Percentiles rank a stretch among this genome's conserved stretches.
phyloP scores from a whole-genome alignment of 805 yeast genomes.

The Blastobotrys peoriensis region DNA sequence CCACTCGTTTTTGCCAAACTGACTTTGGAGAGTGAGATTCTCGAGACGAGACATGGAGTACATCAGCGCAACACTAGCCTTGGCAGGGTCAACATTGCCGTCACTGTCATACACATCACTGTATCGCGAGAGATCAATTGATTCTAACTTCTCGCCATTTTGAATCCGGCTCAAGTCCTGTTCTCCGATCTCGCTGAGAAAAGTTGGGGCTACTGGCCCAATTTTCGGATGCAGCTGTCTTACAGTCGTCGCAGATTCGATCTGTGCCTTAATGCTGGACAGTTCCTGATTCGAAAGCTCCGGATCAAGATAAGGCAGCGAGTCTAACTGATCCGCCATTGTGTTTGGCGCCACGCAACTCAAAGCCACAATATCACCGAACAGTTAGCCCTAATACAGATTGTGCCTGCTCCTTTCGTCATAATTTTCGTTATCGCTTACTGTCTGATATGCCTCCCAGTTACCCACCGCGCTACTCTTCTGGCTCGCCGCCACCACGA shows the following conservation, averaged over 20 bases:
- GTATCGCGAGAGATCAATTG: constrained; percentile 24
- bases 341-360: neutral
- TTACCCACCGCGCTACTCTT: no score
- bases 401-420: no score
- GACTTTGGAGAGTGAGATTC: constrained; percentile 22
- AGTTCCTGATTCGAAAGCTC: neutral
- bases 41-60: constrained; percentile 25
- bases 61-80: constrained; percentile 22
- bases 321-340: constrained; percentile 4
- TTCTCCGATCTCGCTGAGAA: constrained; percentile 6
- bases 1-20: constrained; percentile 29
- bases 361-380: neutral
- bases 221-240: neutral
- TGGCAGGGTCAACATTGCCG: constrained; percentile 12
- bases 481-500: no score
- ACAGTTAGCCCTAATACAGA: neutral
- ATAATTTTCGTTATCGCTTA: no score
- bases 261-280: no score
- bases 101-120: constrained; percentile 20
- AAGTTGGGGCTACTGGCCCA: constrained; percentile 1
- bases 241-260: neutral
- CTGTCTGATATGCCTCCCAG: no score
- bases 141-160: constrained; percentile 6
- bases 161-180: constrained; percentile 8
- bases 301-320: constrained; percentile 6